Conservation (phyloP, 345 rosid genomes). For the Anacardium occidentale region DNA sequence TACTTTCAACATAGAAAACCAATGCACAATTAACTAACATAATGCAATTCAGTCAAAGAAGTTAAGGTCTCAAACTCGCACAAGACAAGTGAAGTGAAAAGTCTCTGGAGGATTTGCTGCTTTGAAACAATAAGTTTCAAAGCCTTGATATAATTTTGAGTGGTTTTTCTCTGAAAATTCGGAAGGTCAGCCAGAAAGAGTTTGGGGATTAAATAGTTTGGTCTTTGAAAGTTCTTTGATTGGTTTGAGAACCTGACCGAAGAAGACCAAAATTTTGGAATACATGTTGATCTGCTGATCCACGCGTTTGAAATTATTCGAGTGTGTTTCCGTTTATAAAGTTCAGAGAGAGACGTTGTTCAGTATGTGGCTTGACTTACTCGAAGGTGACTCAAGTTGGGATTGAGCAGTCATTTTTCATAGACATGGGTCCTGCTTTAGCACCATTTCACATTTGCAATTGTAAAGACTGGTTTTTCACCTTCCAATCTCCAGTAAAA, state of each 20-base stretch:
- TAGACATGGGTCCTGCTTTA: too few relatives aligned
- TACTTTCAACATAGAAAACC: background rate
- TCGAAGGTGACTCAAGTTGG: slow-evolving; percentile 11
- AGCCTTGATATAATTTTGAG: background rate
- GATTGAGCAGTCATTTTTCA: too few relatives aligned
- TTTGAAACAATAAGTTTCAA: too few relatives aligned
- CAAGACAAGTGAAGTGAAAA: too few relatives aligned
- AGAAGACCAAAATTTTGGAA: slow-evolving; percentile 17
- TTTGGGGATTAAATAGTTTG: too few relatives aligned
- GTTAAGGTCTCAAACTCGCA: too few relatives aligned
- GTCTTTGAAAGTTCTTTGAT: slow-evolving; percentile 18
- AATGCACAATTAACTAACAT: background rate
- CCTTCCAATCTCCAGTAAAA: too few relatives aligned
- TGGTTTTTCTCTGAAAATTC: background rate
- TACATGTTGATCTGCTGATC: background rate
- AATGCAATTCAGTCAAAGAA: too few relatives aligned
- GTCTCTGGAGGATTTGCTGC: too few relatives aligned
- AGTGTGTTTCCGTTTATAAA: background rate
- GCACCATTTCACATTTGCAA: too few relatives aligned
- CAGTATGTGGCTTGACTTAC: slow-evolving; percentile 2
- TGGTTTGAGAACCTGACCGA: slow-evolving; percentile 17
- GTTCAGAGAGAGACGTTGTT: slow-evolving; percentile 13
- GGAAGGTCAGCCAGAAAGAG: background rate
- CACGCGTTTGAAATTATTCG: slow-evolving; percentile 8
- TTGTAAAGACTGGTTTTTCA: too few relatives aligned